phyloP scores from a whole-genome alignment of 2,329 filamentous ascomycete genomes.

The Penicillium decumbens region DNA sequence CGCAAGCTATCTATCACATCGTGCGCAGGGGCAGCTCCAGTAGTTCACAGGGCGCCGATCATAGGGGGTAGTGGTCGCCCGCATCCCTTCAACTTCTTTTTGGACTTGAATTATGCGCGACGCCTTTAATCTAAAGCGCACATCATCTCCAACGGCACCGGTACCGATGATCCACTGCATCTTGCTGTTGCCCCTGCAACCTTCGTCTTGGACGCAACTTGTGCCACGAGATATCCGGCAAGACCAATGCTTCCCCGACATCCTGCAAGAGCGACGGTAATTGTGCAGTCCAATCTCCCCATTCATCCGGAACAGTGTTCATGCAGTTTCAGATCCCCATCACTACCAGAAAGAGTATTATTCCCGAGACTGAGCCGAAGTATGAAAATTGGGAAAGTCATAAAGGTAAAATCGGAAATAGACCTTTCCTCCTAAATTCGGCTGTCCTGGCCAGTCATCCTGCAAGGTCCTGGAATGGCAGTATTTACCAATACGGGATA shows the following conservation, averaged over 20 bases:
- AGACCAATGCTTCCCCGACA: background rate
- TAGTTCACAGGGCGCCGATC: slow-evolving; percentile 8
- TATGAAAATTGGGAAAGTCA: background rate
- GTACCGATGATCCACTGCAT: slow-evolving; percentile 5
- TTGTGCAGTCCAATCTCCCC: background rate
- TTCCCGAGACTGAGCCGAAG: background rate
- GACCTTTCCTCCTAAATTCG: background rate
- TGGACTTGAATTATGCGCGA: slow-evolving; percentile 2
- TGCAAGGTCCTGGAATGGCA: slow-evolving; percentile 1
- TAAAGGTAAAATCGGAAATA: background rate
- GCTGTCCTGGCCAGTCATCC: background rate
- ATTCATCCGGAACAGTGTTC: background rate
- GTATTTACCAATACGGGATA: background rate
- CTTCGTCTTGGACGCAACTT: background rate
- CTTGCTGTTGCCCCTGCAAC: slow-evolving; percentile 12
- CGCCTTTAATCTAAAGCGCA: slow-evolving; percentile 14
- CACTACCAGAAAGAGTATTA: background rate
- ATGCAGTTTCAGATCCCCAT: slow-evolving; percentile 1
- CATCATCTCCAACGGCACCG: slow-evolving; percentile 1
- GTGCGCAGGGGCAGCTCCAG: slow-evolving; percentile 14
- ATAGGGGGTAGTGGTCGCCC: slow-evolving; percentile 18
- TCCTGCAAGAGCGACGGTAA: background rate
- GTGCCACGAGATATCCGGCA: background rate
- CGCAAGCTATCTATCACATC: slow-evolving; percentile 13
- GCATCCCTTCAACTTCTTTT: slow-evolving; percentile 14